Evolutionary conservation across 805 yeast species (phyloP), one percentile per base, ranked within the genome.

Genomic region (Starmerella riodocensis): DNA sequence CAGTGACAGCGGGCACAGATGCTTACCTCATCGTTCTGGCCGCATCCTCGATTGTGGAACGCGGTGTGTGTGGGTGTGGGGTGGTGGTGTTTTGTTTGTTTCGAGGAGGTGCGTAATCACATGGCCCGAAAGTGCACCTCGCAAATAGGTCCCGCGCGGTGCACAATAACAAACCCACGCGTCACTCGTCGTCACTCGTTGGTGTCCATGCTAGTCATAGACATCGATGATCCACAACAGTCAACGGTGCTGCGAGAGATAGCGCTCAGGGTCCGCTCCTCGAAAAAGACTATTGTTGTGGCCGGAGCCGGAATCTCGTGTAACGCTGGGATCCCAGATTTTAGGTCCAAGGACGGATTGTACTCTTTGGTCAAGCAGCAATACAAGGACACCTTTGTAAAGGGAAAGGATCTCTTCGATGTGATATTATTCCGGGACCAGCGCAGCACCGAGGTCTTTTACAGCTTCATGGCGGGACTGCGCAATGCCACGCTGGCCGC

Each of bases 291-390:
- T n/a, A 66, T 79, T 17, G 67, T 81, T 4, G 64, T 86, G 39
- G 85, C 95, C 0, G 97, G 98, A 6, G 98, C 98, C 2, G 98
- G 98, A 1, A 84, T 88, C 42, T 83, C 95, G 13, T 84, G 95
- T 56, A 83, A 81, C 55, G 96, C 97, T 1, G 97, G 98, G 0
- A 91, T 88, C 34, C 98, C 98, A 2, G 97, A 88, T 56, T 86
- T 86, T 57, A 68, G 97, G 40, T 80, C 93, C 4, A 64, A 76
- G 8, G 73, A 78, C 49, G 97, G 97, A 2, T 67, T 86, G 8
- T 86, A 88, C 61, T 75, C 78, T 43, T 56, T 75, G 60, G 81
- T 78, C 24, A 82, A 78, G 53, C 57, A 61, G 16, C 71, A 71
- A 46, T 70, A 72, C 49, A 79, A 86, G 1, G 67, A 56, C 29